Evolutionary conservation across 768 basidiomycete genomes (phyloP).

Genomic region (Astraeus odoratus): DNA sequence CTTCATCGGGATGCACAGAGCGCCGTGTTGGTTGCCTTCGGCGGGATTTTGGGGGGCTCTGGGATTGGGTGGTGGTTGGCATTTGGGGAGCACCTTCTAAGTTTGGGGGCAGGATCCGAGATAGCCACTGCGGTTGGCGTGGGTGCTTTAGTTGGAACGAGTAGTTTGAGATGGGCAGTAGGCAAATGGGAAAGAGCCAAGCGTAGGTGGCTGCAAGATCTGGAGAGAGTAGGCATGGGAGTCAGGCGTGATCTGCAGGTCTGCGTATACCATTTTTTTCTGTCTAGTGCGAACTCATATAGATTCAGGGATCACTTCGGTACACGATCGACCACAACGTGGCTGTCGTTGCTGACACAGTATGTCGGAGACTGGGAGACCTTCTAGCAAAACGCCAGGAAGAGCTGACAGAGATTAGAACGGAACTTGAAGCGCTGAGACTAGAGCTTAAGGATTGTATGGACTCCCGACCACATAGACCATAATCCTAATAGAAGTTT

Average conservation of each 20-base stretch:
- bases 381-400: conserved; percentile 35
- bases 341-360: conserved; percentile 41
- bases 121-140: conserved; percentile 52
- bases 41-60: conserved; percentile 42
- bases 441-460: conserved; percentile 20
- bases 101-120: conserved; percentile 35
- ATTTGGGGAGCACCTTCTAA: conserved; percentile 34
- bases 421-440: conserved; percentile 37
- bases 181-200: conserved; percentile 66
- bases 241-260: conserved; percentile 62
- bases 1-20: conserved; percentile 63
- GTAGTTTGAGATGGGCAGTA: conserved; percentile 55
- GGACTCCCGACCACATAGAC: conserved; percentile 6
- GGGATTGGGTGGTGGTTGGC: conserved; percentile 51
- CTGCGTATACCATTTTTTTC: conserved; percentile 7
- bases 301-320: conserved; percentile 38
- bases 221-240: conserved; percentile 53
- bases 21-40: conserved; percentile 43
- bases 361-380: conserved; percentile 39
- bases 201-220: conserved; percentile 62
- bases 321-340: conserved; percentile 47
- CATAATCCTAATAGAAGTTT: too few species aligned
- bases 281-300: conserved; percentile 2
- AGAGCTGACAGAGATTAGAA: conserved; percentile 38
- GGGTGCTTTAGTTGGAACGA: conserved; percentile 44